phyloP scores from a whole-genome alignment of 1,284 basidiomycete species.

The Fomitiporia mediterranea region DNA sequence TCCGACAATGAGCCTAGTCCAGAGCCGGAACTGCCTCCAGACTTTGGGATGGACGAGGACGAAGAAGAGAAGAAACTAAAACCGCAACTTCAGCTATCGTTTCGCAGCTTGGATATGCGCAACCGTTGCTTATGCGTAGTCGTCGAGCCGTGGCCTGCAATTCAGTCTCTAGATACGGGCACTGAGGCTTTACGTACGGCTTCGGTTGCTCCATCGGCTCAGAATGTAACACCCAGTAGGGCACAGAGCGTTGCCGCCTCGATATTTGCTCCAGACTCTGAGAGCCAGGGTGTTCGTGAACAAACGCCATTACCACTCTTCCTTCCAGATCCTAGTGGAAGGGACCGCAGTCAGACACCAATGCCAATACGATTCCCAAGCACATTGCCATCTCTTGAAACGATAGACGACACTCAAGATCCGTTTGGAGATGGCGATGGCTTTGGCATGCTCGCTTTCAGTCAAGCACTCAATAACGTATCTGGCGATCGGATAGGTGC shows the following conservation, averaged over 20 bases:
- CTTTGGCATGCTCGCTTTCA: constrained; percentile 66
- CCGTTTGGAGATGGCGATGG: constrained; percentile 39
- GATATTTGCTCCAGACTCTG: constrained; percentile 24
- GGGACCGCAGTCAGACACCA: constrained; percentile 30
- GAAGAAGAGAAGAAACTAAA: constrained; percentile 70
- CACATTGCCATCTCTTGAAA: constrained; percentile 14
- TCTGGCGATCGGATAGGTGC: constrained; percentile 48
- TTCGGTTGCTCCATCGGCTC: constrained; percentile 12
- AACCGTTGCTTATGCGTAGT: constrained; percentile 71
- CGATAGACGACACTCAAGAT: constrained; percentile 27
- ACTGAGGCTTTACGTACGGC: not conserved
- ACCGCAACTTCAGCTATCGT: constrained; percentile 56
- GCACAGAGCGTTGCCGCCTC: constrained; percentile 34
- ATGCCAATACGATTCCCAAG: constrained; percentile 13
- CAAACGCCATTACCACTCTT: constrained; percentile 56
- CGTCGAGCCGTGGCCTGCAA: constrained; percentile 65
- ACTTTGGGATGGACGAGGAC: constrained; percentile 30
- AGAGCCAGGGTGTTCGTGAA: constrained; percentile 26
- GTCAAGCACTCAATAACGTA: constrained; percentile 58
- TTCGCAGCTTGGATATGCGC: constrained; percentile 61
- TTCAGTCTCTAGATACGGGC: constrained; percentile 19
- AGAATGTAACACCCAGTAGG: constrained; percentile 20
- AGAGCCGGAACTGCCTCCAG: not conserved
- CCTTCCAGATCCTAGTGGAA: constrained; percentile 54
- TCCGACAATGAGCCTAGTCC: not conserved